Conservation (phyloP, 2,329 filamentous ascomycete species). For the Didymella arachidicola region DNA sequence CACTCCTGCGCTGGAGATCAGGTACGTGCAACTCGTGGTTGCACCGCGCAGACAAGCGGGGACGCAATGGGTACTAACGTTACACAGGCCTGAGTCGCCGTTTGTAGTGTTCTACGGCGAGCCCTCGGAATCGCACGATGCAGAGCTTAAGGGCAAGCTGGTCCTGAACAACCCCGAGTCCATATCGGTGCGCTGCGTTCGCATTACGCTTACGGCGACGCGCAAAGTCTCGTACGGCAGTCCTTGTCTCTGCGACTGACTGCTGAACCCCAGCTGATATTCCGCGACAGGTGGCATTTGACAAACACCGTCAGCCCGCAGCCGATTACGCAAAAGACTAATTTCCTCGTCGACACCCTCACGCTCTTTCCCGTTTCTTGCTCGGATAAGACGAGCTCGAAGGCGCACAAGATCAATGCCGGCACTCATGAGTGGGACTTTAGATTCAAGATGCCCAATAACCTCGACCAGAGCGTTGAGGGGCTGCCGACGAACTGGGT, state of each 20-base stretch:
- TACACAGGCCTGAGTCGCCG: slow-evolving; percentile 54
- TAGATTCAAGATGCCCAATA: slow-evolving; percentile 56
- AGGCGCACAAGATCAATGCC: slow-evolving; percentile 59
- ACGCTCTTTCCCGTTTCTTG: slow-evolving; percentile 52
- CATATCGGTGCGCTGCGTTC: slow-evolving; percentile 57
- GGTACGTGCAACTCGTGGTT: slow-evolving; percentile 40
- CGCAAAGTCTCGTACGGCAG: slow-evolving; percentile 56
- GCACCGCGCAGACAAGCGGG: slow-evolving; percentile 7
- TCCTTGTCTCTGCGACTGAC: slow-evolving; percentile 6
- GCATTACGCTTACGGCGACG: slow-evolving; percentile 57
- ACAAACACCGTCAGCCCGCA: slow-evolving; percentile 51
- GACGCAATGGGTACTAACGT: slow-evolving; percentile 3
- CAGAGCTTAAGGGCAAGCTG: slow-evolving; percentile 57
- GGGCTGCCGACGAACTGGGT: slow-evolving; percentile 86
- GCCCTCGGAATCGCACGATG: slow-evolving; percentile 54
- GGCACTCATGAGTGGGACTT: slow-evolving; percentile 61
- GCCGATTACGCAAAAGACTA: slow-evolving; percentile 56
- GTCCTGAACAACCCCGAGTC: slow-evolving; percentile 57
- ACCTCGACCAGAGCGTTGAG: slow-evolving; percentile 83
- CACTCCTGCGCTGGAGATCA: slow-evolving; percentile 53
- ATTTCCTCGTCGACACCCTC: slow-evolving; percentile 56
- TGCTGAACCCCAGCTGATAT: slow-evolving; percentile 24
- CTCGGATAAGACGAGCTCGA: slow-evolving; percentile 44
- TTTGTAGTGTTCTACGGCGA: slow-evolving; percentile 61
- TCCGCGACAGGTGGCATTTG: slow-evolving; percentile 43